Evolutionary conservation across 148 eudicot species (phyloP), one percentile per base, ranked within the genome.

Genomic region (Mesembryanthemum crystallinum): DNA sequence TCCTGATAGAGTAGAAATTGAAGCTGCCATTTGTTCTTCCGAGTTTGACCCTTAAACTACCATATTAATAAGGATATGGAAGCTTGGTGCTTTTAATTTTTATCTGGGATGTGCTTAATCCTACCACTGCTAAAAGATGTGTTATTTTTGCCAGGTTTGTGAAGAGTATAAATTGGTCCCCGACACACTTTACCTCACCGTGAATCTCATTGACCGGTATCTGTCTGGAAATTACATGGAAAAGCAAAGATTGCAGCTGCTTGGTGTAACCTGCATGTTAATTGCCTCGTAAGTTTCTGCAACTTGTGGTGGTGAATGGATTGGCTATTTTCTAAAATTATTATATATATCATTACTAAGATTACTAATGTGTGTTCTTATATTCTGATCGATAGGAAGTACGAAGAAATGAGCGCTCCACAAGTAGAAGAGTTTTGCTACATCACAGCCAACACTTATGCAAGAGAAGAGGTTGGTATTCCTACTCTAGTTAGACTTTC

Each of bases 191-290:
- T 93, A 91, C 84, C 82, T 93, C 67, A 91, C 98, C 42, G 92
- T 89, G 66, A 85, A 84, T 87, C 92, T 93, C 64, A 87, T 93
- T 32, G 98, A 93, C 76, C 89, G 91, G 35, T 91, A 79, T 86
- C 89, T 93, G 24, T 89, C 98, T 61, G 80, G 84, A 69, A 83
- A 84, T 77, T 87, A 83, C 85, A 81, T 93, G 62, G 97, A 87
- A 69, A 93, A 88, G 78, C 92, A 89, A 87, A 91, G 85, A 79
- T 78, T 93, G 80, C 98, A 93, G 84, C 82, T 93, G 75, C 91
- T 93, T 72, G 98, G 98, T 61, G 90, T 93, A 39, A 88, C 94
- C 65, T 91, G 97, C 92, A 91, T 93, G 98, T 84, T 93, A 71
- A 91, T 93, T 81, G 92, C 98, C 78, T 93, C 98, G 98, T 93